Conservation (phyloP, 176 grass and related monocot species). For the Alloteropsis semialata region DNA sequence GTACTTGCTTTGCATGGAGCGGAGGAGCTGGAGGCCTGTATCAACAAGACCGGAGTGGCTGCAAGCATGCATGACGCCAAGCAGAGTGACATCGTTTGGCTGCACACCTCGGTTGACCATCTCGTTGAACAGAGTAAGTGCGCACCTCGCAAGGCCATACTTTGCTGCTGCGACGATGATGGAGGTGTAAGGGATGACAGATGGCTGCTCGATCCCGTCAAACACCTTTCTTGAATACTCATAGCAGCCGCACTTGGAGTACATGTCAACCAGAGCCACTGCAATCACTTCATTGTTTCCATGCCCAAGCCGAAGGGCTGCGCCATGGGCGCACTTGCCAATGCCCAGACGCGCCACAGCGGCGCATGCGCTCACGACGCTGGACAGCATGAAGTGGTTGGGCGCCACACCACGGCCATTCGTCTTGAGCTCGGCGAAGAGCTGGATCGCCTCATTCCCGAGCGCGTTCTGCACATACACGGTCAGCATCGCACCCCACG, state of each 20-base stretch:
- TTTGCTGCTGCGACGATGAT: slow-evolving; percentile 70
- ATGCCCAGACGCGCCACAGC: slow-evolving; percentile 41
- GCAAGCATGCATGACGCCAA: slow-evolving; percentile 72
- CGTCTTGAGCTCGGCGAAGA: slow-evolving; percentile 44
- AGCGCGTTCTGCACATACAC: slow-evolving; percentile 64
- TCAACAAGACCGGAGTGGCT: slow-evolving; percentile 68
- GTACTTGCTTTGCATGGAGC: slow-evolving; percentile 44
- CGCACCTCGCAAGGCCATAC: slow-evolving; percentile 41
- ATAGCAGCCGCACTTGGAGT: slow-evolving; percentile 65
- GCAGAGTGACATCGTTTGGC: slow-evolving; percentile 67
- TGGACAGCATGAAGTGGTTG: slow-evolving; percentile 83
- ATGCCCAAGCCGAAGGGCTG: slow-evolving; percentile 43
- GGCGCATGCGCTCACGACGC: slow-evolving; percentile 55
- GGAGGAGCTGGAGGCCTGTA: slow-evolving; percentile 50
- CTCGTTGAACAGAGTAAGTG: slow-evolving; percentile 49
- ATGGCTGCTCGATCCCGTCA: slow-evolving; percentile 45
- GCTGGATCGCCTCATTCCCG: slow-evolving; percentile 50
- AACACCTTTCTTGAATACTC: slow-evolving; percentile 61
- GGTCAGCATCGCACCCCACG: slow-evolving; percentile 72
- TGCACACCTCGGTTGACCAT: slow-evolving; percentile 45
- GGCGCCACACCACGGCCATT: slow-evolving; percentile 21
- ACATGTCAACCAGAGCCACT: slow-evolving; percentile 66
- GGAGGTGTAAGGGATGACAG: slow-evolving; percentile 65
- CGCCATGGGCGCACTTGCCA: slow-evolving; percentile 55
- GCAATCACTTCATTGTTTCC: slow-evolving; percentile 46